A percentile compares a stretch with the other conserved stretches of the same genome.
These are phyloP conservation scores for Cerioporus squamosus DNA, from an alignment of 1,284 basidiomycete genomes.

Conservation along the genomic window DNA sequence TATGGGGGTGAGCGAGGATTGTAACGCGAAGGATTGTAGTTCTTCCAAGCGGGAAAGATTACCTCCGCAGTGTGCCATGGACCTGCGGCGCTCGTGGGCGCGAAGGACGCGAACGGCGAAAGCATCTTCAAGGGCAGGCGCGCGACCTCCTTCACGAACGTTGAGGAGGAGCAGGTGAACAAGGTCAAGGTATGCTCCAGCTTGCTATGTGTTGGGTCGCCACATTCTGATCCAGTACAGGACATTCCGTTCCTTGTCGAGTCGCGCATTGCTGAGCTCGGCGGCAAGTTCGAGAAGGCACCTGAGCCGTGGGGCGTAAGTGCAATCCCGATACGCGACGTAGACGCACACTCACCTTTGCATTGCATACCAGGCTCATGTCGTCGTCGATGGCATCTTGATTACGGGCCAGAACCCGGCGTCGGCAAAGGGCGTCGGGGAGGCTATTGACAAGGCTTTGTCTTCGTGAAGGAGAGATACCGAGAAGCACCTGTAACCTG, in stretches of 20 bases:
- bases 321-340: slow-evolving; percentile 3
- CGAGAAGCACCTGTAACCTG: background rate
- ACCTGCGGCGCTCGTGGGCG: slow-evolving; percentile 62
- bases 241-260: slow-evolving; percentile 76
- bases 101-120: slow-evolving; percentile 55
- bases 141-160: slow-evolving; percentile 74
- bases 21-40: slow-evolving; percentile 41
- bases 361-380: slow-evolving; percentile 39
- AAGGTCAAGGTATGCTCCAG: slow-evolving; percentile 38
- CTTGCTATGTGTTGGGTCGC: background rate
- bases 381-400: slow-evolving; percentile 52
- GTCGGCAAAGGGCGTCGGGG: slow-evolving; percentile 56
- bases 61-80: slow-evolving; percentile 79
- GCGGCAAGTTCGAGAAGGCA: slow-evolving; percentile 67
- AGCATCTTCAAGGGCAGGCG: slow-evolving; percentile 67
- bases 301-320: slow-evolving; percentile 58
- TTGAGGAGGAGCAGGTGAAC: slow-evolving; percentile 61
- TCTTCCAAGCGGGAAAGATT: slow-evolving; percentile 64
- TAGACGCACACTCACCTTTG: background rate
- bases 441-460: slow-evolving; percentile 48
- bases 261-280: slow-evolving; percentile 59
- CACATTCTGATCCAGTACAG: slow-evolving; percentile 10
- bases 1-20: background rate
- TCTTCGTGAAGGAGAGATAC: slow-evolving; percentile 8
- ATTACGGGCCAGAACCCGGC: slow-evolving; percentile 77